A percentile compares a stretch with the other conserved stretches of the same genome.
Evolutionary conservation across 192 early-diverging fungal genomes (phyloP).

Genomic region (Linnemannia hyalina): DNA sequence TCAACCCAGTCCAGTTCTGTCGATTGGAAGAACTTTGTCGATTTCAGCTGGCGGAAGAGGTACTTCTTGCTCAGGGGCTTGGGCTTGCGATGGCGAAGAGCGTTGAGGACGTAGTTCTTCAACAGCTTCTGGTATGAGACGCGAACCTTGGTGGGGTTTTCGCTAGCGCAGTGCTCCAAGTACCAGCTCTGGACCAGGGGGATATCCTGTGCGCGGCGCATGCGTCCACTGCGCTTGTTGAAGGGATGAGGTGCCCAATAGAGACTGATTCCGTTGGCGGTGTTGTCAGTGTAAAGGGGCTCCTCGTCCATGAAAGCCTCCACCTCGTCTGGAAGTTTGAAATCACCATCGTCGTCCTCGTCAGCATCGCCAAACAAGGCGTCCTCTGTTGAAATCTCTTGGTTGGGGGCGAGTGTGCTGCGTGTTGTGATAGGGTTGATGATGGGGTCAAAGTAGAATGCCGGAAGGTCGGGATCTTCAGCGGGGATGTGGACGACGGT

Average conservation of each 20-base stretch:
- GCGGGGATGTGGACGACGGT: slow-evolving; percentile 89
- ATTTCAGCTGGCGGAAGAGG: slow-evolving; percentile 93
- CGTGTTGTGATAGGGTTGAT: slow-evolving; percentile 98
- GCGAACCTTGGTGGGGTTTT: slow-evolving; percentile 96
- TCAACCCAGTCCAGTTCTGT: slow-evolving; percentile 99
- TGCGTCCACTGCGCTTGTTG: slow-evolving; percentile 91
- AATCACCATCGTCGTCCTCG: slow-evolving; percentile 85
- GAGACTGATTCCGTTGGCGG: slow-evolving; percentile 90
- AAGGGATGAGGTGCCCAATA: slow-evolving; percentile 99
- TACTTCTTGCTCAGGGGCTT: slow-evolving; percentile 94
- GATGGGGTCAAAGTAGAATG: slow-evolving; percentile 97
- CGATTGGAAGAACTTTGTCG: slow-evolving; percentile 99
- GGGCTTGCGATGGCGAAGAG: slow-evolving; percentile 88
- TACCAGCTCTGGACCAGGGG: slow-evolving; percentile 99
- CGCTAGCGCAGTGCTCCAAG: slow-evolving; percentile 93
- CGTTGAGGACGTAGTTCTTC: slow-evolving; percentile 96
- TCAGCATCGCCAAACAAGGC: slow-evolving; percentile 84
- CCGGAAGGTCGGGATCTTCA: slow-evolving; percentile 96
- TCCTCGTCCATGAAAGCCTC: slow-evolving; percentile 84
- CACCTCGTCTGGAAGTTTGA: slow-evolving; percentile 84
- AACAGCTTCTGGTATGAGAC: slow-evolving; percentile 99
- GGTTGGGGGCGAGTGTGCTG: slow-evolving; percentile 64
- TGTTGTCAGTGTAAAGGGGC: slow-evolving; percentile 90
- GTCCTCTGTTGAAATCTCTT: slow-evolving; percentile 71
- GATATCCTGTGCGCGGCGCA: slow-evolving; percentile 92